These are phyloP conservation scores for Annulohypoxylon bovei DNA, from an alignment of 495 filamentous ascomycete genomes.

Conservation along the genomic window DNA sequence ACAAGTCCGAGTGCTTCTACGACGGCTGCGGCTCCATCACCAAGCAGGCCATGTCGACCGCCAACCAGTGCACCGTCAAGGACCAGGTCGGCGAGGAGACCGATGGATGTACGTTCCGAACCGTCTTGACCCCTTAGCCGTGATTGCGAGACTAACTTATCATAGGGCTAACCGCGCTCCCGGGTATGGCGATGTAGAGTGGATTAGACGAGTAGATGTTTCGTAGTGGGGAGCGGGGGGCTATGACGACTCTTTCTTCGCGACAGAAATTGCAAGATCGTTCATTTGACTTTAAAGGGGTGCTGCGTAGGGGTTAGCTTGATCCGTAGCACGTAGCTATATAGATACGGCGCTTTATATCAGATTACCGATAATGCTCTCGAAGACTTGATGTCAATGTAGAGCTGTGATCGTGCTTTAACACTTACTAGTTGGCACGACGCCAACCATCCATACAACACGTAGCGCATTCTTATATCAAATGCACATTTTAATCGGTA, in stretches of 20 bases:
- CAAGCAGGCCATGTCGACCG: conserved; percentile 54
- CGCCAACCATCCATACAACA: no score
- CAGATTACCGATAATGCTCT: background rate
- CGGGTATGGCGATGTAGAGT: conserved; percentile 2
- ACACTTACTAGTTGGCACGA: no score
- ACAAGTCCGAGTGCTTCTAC: conserved; percentile 58
- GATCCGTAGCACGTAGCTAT: background rate
- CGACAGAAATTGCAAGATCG: background rate
- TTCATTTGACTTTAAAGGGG: background rate
- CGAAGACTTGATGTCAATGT: background rate
- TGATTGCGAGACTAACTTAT: background rate
- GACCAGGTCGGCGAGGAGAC: conserved; percentile 55
- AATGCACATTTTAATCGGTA: no score
- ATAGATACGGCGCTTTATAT: background rate
- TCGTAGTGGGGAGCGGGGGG: background rate
- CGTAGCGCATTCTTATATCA: no score
- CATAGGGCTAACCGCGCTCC: conserved; percentile 3
- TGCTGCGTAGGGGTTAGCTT: background rate
- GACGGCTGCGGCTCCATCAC: conserved; percentile 59
- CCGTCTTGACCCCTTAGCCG: background rate
- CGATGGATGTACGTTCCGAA: conserved; percentile 57
- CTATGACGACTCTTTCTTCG: background rate
- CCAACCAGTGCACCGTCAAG: conserved; percentile 58
- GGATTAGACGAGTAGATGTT: background rate
- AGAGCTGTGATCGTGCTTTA: no score